These are phyloP conservation scores for Parmelia sp. DNA, from an alignment of 495 filamentous ascomycete genomes.

Conservation along the genomic window DNA sequence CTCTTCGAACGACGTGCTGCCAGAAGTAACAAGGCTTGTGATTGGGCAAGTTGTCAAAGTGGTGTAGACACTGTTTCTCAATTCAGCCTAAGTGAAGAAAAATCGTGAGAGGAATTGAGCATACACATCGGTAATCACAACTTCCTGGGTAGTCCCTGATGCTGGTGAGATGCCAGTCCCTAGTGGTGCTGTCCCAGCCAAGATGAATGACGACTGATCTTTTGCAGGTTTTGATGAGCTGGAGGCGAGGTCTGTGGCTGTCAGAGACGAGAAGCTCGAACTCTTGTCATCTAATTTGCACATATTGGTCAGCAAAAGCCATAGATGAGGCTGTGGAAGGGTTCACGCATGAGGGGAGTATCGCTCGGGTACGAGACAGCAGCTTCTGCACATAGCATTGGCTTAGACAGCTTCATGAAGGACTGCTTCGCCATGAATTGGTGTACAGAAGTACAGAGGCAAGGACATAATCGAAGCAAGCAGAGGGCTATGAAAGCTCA, in stretches of 20 bases:
- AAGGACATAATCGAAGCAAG: background rate
- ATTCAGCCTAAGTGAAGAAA: background rate
- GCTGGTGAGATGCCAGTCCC: slow-evolving; percentile 11
- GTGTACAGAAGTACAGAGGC: background rate
- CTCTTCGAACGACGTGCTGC: slow-evolving; percentile 15
- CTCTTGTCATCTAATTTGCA: slow-evolving; percentile 6
- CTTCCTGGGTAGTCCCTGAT: slow-evolving; percentile 2
- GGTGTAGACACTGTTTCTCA: slow-evolving; percentile 10
- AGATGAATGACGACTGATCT: background rate
- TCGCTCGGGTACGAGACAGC: background rate
- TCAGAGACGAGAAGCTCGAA: slow-evolving; percentile 2
- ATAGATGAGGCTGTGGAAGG: background rate
- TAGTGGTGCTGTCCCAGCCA: background rate
- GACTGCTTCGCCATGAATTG: background rate
- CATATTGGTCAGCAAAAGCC: background rate
- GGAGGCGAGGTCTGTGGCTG: slow-evolving; percentile 10
- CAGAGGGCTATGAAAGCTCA: background rate
- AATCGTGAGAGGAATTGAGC: background rate
- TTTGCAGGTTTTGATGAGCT: slow-evolving; percentile 10
- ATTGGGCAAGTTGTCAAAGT: slow-evolving; percentile 26
- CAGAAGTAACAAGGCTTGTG: slow-evolving; percentile 23
- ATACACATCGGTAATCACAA: slow-evolving; percentile 15
- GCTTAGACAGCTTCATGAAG: background rate
- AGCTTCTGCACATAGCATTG: background rate
- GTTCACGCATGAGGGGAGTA: background rate